phyloP scores from a whole-genome alignment of 345 rosid species.

The Excoecaria agallocha region DNA sequence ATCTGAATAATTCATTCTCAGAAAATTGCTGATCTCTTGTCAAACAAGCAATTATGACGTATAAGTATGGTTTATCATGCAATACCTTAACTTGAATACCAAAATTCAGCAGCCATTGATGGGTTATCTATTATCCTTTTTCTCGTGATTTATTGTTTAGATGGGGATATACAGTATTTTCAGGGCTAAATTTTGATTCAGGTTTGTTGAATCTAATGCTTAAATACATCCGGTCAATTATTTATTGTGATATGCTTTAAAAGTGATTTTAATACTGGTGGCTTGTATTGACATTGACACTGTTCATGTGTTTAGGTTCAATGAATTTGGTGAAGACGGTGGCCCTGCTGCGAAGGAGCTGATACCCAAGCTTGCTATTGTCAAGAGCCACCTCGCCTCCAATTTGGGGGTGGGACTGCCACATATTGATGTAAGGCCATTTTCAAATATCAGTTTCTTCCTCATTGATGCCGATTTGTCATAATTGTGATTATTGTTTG shows the following conservation, averaged over 20 bases:
- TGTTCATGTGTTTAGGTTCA: constrained; percentile 38
- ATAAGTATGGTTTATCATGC: too few species aligned
- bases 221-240: not conserved
- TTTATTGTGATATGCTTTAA: not conserved
- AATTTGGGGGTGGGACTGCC: constrained; percentile 51
- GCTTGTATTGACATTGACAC: not conserved
- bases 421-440: constrained; percentile 53
- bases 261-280: not conserved
- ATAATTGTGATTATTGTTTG: not conserved
- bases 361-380: constrained; percentile 58
- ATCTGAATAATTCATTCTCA: not conserved
- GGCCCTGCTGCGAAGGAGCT: constrained; percentile 85
- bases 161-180: not conserved
- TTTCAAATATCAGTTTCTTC: not conserved
- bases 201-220: not conserved
- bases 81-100: not conserved
- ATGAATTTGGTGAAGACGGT: constrained; percentile 78
- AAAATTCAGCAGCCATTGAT: not conserved
- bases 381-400: constrained; percentile 51
- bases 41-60: not conserved
- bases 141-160: not conserved
- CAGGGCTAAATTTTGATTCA: not conserved
- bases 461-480: not conserved
- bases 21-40: not conserved
- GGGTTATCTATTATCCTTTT: not conserved